Evolutionary conservation across 768 basidiomycete species (phyloP), one percentile per base, ranked within the genome.

Genomic region (Macrocybe gigantea): DNA sequence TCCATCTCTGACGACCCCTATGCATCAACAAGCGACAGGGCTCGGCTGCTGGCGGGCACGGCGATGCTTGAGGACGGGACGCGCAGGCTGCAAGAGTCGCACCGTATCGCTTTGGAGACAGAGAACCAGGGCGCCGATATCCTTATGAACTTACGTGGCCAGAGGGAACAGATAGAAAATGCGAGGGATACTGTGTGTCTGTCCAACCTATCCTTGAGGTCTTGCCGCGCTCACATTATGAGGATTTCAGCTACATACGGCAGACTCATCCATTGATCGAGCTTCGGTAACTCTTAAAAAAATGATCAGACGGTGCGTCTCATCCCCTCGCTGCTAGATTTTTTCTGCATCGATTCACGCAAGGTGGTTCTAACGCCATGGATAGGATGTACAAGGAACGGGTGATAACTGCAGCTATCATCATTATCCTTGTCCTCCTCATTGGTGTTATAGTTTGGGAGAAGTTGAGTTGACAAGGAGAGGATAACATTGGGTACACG

Each of bases 311-410:
- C 83, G 91, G 96, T 96, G 65, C 55, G 84, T 70, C 41, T 37
- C 7, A 30, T 29, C 40, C 33, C 38, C 52, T 52, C 39, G 56
- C 50, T 53, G 48, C 53, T 52, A 72, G 70, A 58, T 71, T 69
- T 59, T 59, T 64, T 22, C 4, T 22, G 22, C 22, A 22, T 34
- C 42, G 15, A 32, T 44, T 8, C 31, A 33, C 22, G 8, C 8
- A 33, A 44, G 42, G 42, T 44, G 42, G 42, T 44, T 44, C 42
- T 44, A 33, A 44, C 55, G 48, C 36, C 47, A n/a, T 44, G 45
- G 57, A 40, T 62, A 99, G 96, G 71, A 96, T 98, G 92, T 93
- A 97, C 63, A 93, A 96, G 65, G 95, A 99, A 59, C 85, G 90
- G 45, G 77, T 89, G 41, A 77, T 96, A 41, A 97, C 93, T 5